Base-by-base conservation (phyloP, 345 rosid genomes). In the Arabis hirsuta region DNA sequence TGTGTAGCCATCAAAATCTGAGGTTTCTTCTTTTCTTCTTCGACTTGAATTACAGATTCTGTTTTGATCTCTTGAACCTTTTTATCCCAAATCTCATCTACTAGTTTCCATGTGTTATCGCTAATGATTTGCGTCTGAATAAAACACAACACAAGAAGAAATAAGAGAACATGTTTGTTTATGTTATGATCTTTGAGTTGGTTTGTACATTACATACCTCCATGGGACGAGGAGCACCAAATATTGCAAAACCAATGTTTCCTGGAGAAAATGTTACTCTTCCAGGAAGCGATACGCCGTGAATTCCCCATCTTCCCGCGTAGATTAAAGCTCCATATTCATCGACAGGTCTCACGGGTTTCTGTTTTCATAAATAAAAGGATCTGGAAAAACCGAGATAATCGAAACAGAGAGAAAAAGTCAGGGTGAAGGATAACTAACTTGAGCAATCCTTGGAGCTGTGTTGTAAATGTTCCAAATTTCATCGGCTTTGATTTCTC, bases 201-300 rank as follows among this genome's bases (percentile, higher is more conserved):
- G 7, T 74, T 34, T 29, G 74, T 67, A 74, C 7, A 9, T 57
- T 57, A 65, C 38, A 51, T 58, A 89, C 98, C 85, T 90, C 90
- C 85, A 81, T 85, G 4, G 97, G 97, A 29, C 92, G 92, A 41
- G 97, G 92, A 46, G 95, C 94, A 51, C 98, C 98, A 81, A 91
- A 94, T 29, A 96, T 94, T 50, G 91, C 79, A 75, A 87, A 94
- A 36, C 98, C 98, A 9, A 84, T 81, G 87, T 89, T 90, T 70
- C 98, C 98, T 20, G 98, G 98, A 20, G 96, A 88, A 84, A 87
- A 94, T n/a, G 98, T 94, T 42, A 84, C 97, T 80, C 98, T 85
- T 27, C 96, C 98, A 0, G 98, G 97, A 55, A 91, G 91, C 1
- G 91, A 76, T 53, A 88, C 82, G 41, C 97, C 96, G 53, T 90